phyloP scores from a whole-genome alignment of 768 basidiomycete species.

The Leccinum boreale region DNA sequence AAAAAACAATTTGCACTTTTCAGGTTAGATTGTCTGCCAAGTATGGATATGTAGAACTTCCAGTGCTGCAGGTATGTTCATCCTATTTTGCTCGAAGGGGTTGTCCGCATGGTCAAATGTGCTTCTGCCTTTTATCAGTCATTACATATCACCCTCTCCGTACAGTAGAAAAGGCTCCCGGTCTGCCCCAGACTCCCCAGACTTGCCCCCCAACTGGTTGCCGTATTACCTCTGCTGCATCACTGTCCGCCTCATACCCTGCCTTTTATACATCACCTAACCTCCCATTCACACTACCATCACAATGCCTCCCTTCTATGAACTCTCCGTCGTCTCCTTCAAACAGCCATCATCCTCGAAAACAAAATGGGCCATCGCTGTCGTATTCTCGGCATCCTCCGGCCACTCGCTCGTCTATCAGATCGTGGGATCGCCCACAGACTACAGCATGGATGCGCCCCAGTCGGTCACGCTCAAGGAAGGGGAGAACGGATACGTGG shows the following conservation, averaged over 20 bases:
- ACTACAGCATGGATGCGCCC: slow-evolving; percentile 31
- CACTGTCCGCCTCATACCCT: background rate
- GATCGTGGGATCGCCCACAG: slow-evolving; percentile 24
- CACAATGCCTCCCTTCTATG: slow-evolving; percentile 34
- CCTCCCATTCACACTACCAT: background rate
- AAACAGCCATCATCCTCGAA: slow-evolving; percentile 17
- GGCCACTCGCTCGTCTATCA: slow-evolving; percentile 32
- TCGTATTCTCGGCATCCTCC: slow-evolving; percentile 27
- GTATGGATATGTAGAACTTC: slow-evolving; percentile 20
- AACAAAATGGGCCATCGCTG: slow-evolving; percentile 26
- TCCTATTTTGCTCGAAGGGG: slow-evolving; percentile 20
- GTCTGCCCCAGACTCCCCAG: background rate
- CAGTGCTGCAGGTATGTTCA: slow-evolving; percentile 8
- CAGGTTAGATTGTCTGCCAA: slow-evolving; percentile 29
- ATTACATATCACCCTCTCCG: slow-evolving; percentile 9
- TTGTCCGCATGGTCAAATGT: slow-evolving; percentile 20
- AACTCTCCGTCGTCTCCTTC: slow-evolving; percentile 30
- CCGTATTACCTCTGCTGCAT: background rate
- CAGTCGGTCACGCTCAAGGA: slow-evolving; percentile 32
- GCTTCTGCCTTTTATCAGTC: slow-evolving; percentile 14
- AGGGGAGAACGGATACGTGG: slow-evolving; percentile 27
- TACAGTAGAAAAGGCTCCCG: slow-evolving; percentile 22
- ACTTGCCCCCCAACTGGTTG: background rate
- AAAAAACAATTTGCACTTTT: slow-evolving; percentile 30
- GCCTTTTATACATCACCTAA: background rate